Conservation (phyloP, 805 yeast species). For the Candida broadrunensis region DNA sequence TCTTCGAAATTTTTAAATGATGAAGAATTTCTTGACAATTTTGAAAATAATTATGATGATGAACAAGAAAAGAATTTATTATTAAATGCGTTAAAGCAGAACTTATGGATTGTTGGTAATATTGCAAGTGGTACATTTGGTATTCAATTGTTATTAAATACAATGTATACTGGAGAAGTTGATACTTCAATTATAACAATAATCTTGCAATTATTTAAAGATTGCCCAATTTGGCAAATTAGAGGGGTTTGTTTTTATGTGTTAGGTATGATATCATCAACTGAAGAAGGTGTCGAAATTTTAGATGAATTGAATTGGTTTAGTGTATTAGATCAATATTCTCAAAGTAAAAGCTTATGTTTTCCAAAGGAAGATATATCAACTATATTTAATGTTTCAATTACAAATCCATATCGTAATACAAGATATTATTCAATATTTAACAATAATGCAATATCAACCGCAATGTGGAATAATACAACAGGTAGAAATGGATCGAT, state of each 20-base stretch:
- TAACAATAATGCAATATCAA: slow-evolving; percentile 8
- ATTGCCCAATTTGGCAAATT: slow-evolving; percentile 48
- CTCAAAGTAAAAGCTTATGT: slow-evolving; percentile 14
- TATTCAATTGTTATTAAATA: slow-evolving; percentile 39
- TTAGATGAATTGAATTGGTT: slow-evolving; percentile 80
- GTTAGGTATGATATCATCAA: slow-evolving; percentile 69
- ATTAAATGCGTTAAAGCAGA: slow-evolving; percentile 52
- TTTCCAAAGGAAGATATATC: slow-evolving; percentile 14
- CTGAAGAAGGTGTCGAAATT: slow-evolving; percentile 79
- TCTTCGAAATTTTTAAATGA: slow-evolving; percentile 7
- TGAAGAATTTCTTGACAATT: slow-evolving; percentile 14
- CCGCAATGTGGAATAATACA: not conserved
- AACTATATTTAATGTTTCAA: slow-evolving; percentile 14
- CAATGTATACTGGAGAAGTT: slow-evolving; percentile 20
- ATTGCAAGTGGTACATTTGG: slow-evolving; percentile 75
- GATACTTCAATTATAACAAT: slow-evolving; percentile 33
- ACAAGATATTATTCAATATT: slow-evolving; percentile 22
- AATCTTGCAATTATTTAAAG: slow-evolving; percentile 41
- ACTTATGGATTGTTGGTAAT: slow-evolving; percentile 85
- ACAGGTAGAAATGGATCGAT: not conserved
- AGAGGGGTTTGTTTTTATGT: slow-evolving; percentile 77
- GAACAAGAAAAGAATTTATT: slow-evolving; percentile 25
- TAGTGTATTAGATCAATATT: slow-evolving; percentile 15
- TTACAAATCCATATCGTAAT: slow-evolving; percentile 23
- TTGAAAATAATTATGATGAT: slow-evolving; percentile 3